These are phyloP conservation scores for Sphaerulina musiva DNA, from an alignment of 2,329 filamentous ascomycete genomes.

Conservation along the genomic window DNA sequence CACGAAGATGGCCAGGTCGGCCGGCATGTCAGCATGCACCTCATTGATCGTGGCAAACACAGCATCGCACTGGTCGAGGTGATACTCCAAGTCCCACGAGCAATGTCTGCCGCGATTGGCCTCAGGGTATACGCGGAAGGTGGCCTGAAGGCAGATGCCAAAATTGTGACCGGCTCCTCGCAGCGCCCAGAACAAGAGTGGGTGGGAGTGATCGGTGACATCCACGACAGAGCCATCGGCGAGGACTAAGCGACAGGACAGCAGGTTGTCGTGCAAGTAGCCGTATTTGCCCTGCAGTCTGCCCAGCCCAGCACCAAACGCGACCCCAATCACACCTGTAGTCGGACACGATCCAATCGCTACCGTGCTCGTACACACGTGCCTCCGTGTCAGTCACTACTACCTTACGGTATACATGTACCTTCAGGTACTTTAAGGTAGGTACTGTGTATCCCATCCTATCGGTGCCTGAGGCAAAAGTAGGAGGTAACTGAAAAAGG, in stretches of 20 bases:
- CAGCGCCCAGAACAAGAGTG: conserved; percentile 21
- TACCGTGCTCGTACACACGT: too few species aligned
- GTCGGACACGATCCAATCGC: conserved; percentile 2
- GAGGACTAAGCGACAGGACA: conserved; percentile 4
- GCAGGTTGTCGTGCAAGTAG: conserved; percentile 10
- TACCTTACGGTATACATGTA: too few species aligned
- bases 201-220: conserved; percentile 1
- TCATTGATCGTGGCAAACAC: conserved; percentile 4
- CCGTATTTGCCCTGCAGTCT: conserved; percentile 8
- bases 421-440: too few species aligned
- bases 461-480: too few species aligned
- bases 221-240: not conserved
- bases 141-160: conserved; percentile 11
- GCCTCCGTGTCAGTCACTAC: too few species aligned
- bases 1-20: conserved; percentile 10
- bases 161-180: conserved; percentile 21
- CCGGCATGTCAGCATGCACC: conserved; percentile 4
- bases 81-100: conserved; percentile 9
- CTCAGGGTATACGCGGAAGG: conserved; percentile 1
- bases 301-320: conserved; percentile 10
- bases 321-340: conserved; percentile 6
- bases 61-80: conserved; percentile 7
- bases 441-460: too few species aligned
- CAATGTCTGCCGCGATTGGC: not conserved
- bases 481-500: too few species aligned